Conservation (phyloP, 2,329 filamentous ascomycete species). For the Monosporascus cannonballus region DNA sequence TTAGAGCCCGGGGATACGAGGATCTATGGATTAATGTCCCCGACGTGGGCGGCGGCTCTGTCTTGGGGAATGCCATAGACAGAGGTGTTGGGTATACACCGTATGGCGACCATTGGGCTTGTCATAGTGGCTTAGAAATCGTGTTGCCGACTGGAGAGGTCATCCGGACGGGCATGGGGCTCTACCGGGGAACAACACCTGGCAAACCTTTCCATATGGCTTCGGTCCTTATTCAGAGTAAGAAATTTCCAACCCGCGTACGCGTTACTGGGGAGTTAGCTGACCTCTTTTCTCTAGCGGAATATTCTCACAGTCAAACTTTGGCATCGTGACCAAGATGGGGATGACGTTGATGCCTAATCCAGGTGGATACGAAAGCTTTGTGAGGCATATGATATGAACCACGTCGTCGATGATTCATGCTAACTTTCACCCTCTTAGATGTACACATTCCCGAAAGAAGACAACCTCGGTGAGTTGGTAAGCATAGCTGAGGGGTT, state of each 20-base stretch:
- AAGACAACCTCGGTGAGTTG: conserved; percentile 41
- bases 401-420: not conserved
- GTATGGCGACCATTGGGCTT: conserved; percentile 36
- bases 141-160: conserved; percentile 36
- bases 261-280: not conserved
- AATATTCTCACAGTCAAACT: conserved; percentile 44
- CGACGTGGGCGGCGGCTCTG: conserved; percentile 36
- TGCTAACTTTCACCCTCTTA: conserved; percentile 26
- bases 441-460: conserved; percentile 38
- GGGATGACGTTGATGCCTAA: conserved; percentile 48
- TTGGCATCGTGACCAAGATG: conserved; percentile 47
- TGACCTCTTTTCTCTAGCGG: conserved; percentile 19
- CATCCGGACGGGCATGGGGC: conserved; percentile 35
- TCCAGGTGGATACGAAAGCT: conserved; percentile 39
- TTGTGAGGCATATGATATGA: conserved; percentile 16
- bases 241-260: conserved; percentile 4
- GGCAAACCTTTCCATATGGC: conserved; percentile 36
- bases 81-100: conserved; percentile 41
- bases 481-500: conserved; percentile 16
- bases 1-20: conserved; percentile 31
- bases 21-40: conserved; percentile 38
- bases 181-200: conserved; percentile 31
- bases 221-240: conserved; percentile 32
- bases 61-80: conserved; percentile 41
- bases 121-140: conserved; percentile 36